Percentiles rank a stretch among this genome's conserved stretches.
phyloP scores from a whole-genome alignment of 805 yeast genomes.

The Candida ortonii region DNA sequence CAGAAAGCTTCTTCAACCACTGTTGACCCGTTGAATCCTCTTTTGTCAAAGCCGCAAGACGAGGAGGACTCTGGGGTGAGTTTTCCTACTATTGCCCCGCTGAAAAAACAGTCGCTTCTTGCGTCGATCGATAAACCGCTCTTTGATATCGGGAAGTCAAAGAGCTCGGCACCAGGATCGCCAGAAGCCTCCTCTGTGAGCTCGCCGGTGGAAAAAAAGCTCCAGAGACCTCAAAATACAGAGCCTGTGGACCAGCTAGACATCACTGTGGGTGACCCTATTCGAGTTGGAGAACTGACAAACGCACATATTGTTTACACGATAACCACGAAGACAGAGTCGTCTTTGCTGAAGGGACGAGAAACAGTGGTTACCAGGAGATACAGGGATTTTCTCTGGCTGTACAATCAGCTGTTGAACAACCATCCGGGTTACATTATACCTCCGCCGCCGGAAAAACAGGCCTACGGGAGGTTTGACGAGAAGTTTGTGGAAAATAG shows the following conservation, averaged over 20 bases:
- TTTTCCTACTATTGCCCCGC: no score
- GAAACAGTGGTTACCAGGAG: constrained; percentile 71
- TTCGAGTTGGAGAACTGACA: constrained; percentile 86
- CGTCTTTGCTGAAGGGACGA: constrained; percentile 33
- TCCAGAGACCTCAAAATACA: constrained; percentile 1
- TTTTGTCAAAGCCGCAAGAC: constrained; percentile 9
- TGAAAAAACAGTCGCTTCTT: constrained; percentile 35
- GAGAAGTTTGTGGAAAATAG: constrained; percentile 86
- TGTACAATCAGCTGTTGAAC: constrained; percentile 80
- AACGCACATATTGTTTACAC: constrained; percentile 86
- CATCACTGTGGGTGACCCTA: constrained; percentile 84
- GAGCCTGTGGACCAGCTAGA: constrained; percentile 41
- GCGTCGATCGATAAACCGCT: constrained; percentile 54
- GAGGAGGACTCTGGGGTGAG: constrained; percentile 3
- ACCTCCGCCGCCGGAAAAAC: constrained; percentile 96
- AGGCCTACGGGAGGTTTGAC: constrained; percentile 87
- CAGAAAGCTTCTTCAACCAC: constrained; percentile 1
- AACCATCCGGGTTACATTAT: constrained; percentile 88
- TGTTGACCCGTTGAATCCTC: constrained; percentile 13
- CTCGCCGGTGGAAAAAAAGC: not conserved
- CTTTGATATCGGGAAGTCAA: constrained; percentile 38
- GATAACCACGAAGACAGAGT: constrained; percentile 60
- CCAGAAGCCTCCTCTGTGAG: constrained; percentile 1
- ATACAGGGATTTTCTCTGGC: constrained; percentile 91
- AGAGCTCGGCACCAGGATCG: not conserved